Evolutionary conservation across 106 monocot genomes (phyloP).

Genomic region (Amphibolis antarctica): DNA sequence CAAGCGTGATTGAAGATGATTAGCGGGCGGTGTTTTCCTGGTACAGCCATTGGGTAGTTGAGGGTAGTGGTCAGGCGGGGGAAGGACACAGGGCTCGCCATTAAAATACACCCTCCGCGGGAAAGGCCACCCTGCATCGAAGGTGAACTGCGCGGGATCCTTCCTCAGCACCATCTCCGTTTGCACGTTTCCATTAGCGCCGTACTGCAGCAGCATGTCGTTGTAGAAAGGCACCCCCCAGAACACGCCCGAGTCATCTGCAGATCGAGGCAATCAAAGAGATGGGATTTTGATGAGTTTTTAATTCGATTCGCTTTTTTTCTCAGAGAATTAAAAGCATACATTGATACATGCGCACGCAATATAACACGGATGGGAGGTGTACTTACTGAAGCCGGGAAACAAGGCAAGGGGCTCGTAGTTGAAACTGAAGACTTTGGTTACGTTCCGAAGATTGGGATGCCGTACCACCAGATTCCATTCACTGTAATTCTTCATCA

Average conservation of each 20-base stretch:
- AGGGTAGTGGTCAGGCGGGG: conserved; percentile 48
- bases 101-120: conserved; percentile 59
- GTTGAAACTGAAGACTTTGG: conserved; percentile 61
- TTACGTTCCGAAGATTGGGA: conserved; percentile 45
- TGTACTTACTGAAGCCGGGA: conserved; percentile 39
- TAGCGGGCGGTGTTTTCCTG: background rate
- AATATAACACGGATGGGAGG: no score
- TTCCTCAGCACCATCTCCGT: conserved; percentile 66
- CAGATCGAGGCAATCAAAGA: background rate
- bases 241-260: conserved; percentile 84
- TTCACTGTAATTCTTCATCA: conserved; percentile 60
- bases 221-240: conserved; percentile 85
- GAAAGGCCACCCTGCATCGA: conserved; percentile 70
- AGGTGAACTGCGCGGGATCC: conserved; percentile 38
- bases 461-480: conserved; percentile 85
- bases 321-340: no score
- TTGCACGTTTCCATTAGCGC: conserved; percentile 62
- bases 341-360: no score
- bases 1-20: no score
- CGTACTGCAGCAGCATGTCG: conserved; percentile 53
- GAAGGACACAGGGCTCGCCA: conserved; percentile 79
- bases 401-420: conserved; percentile 39
- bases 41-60: conserved; percentile 31
- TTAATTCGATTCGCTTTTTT: no score
- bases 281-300: background rate